Evolutionary conservation across 805 yeast genomes (phyloP).

Genomic region (Lipomyces sp.): DNA sequence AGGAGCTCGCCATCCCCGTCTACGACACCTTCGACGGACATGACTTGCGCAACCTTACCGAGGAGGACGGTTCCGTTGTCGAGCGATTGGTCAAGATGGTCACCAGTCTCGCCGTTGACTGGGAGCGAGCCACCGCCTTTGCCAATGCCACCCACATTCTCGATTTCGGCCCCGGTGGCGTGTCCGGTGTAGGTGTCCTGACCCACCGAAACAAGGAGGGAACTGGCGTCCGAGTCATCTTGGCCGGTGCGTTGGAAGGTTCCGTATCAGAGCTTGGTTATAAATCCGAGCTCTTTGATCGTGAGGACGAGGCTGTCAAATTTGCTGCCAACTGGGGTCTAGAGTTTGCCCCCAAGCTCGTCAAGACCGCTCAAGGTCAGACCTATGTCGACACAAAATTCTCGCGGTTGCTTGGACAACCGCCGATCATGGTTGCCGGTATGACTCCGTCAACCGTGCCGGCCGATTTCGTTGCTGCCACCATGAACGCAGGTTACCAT

Average conservation of each 20-base stretch:
- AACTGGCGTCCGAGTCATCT: constrained; percentile 91
- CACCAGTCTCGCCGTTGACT: constrained; percentile 85
- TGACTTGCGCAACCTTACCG: constrained; percentile 60
- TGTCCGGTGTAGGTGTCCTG: constrained; percentile 92
- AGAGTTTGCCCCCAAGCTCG: constrained; percentile 84
- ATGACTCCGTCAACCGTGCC: constrained; percentile 99
- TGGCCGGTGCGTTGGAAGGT: constrained; percentile 87
- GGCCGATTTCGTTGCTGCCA: constrained; percentile 91
- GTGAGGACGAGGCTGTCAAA: constrained; percentile 64
- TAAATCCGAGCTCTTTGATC: constrained; percentile 92
- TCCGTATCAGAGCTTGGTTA: constrained; percentile 84
- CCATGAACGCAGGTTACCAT: constrained; percentile 94
- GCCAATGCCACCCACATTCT: constrained; percentile 74
- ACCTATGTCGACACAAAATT: constrained; percentile 91
- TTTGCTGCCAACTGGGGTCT: constrained; percentile 90
- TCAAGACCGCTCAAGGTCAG: constrained; percentile 66
- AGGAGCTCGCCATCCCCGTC: constrained; percentile 78
- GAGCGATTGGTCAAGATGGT: constrained; percentile 79
- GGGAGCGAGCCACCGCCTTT: constrained; percentile 90
- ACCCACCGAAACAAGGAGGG: constrained; percentile 99
- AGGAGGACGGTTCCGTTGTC: constrained; percentile 56
- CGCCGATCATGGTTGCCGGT: constrained; percentile 98
- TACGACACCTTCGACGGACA: constrained; percentile 86
- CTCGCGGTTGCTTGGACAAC: constrained; percentile 86
- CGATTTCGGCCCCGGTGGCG: constrained; percentile 99